Conservation (phyloP, 768 basidiomycete species). For the Tylopilus vinaceipallidus region DNA sequence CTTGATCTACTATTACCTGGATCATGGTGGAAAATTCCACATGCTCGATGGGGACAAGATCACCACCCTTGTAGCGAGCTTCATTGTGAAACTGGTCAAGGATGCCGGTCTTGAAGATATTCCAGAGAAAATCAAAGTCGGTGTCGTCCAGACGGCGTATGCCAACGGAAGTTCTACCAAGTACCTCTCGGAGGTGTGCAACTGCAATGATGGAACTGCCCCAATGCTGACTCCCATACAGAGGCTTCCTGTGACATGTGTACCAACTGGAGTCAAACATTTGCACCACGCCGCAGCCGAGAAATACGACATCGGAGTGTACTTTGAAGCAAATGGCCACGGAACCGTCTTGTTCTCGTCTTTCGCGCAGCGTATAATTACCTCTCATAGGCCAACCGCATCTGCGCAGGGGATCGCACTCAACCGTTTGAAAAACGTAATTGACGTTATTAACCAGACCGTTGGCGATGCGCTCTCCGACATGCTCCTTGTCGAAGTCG, state of each 20-base stretch:
- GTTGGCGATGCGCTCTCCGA: constrained; percentile 97
- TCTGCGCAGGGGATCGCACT: constrained; percentile 81
- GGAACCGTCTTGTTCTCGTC: constrained; percentile 95
- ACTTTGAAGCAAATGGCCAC: constrained; percentile 99
- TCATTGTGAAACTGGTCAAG: constrained; percentile 87
- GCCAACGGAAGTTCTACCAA: constrained; percentile 97
- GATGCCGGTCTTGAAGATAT: constrained; percentile 73
- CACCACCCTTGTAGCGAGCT: constrained; percentile 87
- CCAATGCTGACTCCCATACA: constrained; percentile 34
- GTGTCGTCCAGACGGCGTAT: constrained; percentile 98
- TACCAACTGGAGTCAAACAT: constrained; percentile 96
- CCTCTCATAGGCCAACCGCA: constrained; percentile 67
- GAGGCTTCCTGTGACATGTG: constrained; percentile 93
- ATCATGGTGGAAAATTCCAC: constrained; percentile 73
- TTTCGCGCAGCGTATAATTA: constrained; percentile 60
- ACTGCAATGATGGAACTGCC: background rate
- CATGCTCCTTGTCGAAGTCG: constrained; percentile 90
- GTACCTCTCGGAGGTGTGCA: constrained; percentile 75
- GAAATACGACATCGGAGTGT: constrained; percentile 92
- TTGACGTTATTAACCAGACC: constrained; percentile 92
- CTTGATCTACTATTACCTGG: constrained; percentile 92
- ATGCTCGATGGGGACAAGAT: constrained; percentile 99
- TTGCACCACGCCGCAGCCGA: constrained; percentile 95
- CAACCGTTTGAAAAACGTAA: constrained; percentile 72
- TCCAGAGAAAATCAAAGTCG: constrained; percentile 63